Conservation (phyloP, 163 green algal species). For the Scenedesmus sp. region DNA sequence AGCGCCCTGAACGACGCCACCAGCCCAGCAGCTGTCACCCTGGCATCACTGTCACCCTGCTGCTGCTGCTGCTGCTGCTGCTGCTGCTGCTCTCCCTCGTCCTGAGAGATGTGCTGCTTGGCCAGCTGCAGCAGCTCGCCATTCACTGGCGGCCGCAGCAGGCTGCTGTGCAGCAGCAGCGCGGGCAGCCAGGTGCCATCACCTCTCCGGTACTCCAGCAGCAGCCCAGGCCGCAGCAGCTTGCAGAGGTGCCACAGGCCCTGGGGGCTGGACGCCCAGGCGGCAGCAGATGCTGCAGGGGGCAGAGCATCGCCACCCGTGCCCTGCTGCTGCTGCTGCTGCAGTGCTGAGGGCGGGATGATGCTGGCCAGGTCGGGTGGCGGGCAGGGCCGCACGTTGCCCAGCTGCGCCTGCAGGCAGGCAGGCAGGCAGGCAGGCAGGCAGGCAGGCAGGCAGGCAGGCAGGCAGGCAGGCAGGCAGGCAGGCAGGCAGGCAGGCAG, state of each 20-base stretch:
- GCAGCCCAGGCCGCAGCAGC: background rate
- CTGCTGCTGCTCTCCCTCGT: background rate
- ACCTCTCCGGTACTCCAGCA: conserved; percentile 2
- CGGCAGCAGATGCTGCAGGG: background rate
- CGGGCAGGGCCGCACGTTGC: background rate
- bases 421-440: background rate
- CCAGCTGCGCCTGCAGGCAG: conserved; percentile 1
- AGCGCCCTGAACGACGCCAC: background rate
- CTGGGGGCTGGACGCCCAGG: background rate
- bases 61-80: background rate
- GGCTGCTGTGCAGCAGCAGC: conserved; percentile 20
- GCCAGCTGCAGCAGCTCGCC: background rate
- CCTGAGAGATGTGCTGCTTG: background rate
- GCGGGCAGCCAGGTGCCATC: background rate
- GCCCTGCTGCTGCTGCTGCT: background rate
- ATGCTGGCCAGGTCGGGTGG: background rate
- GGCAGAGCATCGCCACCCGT: background rate
- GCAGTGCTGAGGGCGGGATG: background rate
- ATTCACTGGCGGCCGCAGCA: background rate
- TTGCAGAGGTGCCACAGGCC: background rate
- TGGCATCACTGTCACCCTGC: background rate
- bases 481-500: background rate
- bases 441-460: background rate
- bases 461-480: background rate
- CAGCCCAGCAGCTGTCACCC: background rate